phyloP scores from a whole-genome alignment of 2,329 filamentous ascomycete species.

The Aspergillus sp. region DNA sequence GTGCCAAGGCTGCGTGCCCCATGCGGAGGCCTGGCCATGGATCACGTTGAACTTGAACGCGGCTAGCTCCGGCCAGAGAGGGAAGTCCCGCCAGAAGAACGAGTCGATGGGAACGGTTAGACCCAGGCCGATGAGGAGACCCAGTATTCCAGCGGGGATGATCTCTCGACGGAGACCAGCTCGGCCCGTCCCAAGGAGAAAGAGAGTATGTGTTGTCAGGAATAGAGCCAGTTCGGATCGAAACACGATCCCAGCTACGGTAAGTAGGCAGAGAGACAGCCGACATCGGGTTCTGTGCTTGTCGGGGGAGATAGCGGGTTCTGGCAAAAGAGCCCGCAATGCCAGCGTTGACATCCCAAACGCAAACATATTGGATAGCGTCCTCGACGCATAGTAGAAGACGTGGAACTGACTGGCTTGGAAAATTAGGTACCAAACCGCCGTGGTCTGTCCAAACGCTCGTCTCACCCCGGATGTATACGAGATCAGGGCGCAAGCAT shows the following conservation, averaged over 20 bases:
- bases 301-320: conserved; percentile 13
- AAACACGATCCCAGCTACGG: conserved; percentile 74
- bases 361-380: conserved; percentile 93
- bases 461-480: conserved; percentile 57
- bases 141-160: conserved; percentile 57
- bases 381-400: conserved; percentile 84
- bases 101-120: conserved; percentile 73
- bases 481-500: conserved; percentile 58
- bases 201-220: conserved; percentile 58
- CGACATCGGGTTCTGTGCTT: conserved; percentile 45
- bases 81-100: conserved; percentile 77
- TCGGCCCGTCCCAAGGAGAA: conserved; percentile 51
- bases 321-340: conserved; percentile 44
- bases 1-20: conserved; percentile 79
- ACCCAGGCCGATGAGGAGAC: conserved; percentile 57
- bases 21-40: conserved; percentile 70
- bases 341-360: conserved; percentile 56
- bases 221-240: conserved; percentile 82
- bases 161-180: conserved; percentile 48
- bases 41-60: conserved; percentile 90
- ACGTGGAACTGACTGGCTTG: conserved; percentile 84
- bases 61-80: conserved; percentile 80
- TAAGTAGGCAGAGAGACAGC: conserved; percentile 64
- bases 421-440: conserved; percentile 71
- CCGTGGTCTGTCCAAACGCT: conserved; percentile 60